phyloP scores from a whole-genome alignment of 2,329 filamentous ascomycete genomes.

The Apiospora saccharicola region DNA sequence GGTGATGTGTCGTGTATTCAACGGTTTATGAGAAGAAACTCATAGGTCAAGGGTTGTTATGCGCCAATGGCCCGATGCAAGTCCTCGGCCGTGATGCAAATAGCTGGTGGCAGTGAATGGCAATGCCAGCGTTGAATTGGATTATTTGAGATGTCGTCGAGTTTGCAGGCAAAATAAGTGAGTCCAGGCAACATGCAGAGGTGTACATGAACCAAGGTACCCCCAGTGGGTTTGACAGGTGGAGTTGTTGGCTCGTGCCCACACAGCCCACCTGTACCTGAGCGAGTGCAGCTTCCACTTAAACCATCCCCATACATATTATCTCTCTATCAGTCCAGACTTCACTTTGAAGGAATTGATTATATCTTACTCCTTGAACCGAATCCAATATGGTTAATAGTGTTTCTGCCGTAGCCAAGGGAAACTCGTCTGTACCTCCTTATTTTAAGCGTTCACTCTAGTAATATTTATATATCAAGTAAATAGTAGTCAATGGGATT shows the following conservation, averaged over 20 bases:
- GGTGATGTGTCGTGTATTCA: not conserved
- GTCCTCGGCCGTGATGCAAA: not conserved
- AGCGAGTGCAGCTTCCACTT: not conserved
- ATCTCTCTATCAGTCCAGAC: too few species aligned
- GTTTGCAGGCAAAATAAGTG: constrained; percentile 10
- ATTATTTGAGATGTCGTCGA: constrained; percentile 14
- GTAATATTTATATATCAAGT: too few species aligned
- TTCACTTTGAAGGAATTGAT: too few species aligned
- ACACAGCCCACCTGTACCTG: not conserved
- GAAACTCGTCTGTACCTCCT: too few species aligned
- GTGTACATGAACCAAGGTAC: not conserved
- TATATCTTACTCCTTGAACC: too few species aligned
- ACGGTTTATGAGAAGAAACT: not conserved
- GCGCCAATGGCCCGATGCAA: not conserved
- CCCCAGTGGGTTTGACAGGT: not conserved
- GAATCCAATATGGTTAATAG: too few species aligned
- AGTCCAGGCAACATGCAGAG: not conserved
- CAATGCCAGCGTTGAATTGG: not conserved
- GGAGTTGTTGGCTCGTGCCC: constrained; percentile 3
- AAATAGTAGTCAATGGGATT: too few species aligned
- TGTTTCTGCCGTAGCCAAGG: too few species aligned
- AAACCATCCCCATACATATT: not conserved
- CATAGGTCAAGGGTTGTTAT: not conserved
- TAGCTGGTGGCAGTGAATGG: constrained; percentile 11
- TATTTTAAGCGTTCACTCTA: too few species aligned